These are phyloP conservation scores for Sordariomycetes sp. DNA, from an alignment of 2,329 filamentous ascomycete genomes.

Conservation along the genomic window DNA sequence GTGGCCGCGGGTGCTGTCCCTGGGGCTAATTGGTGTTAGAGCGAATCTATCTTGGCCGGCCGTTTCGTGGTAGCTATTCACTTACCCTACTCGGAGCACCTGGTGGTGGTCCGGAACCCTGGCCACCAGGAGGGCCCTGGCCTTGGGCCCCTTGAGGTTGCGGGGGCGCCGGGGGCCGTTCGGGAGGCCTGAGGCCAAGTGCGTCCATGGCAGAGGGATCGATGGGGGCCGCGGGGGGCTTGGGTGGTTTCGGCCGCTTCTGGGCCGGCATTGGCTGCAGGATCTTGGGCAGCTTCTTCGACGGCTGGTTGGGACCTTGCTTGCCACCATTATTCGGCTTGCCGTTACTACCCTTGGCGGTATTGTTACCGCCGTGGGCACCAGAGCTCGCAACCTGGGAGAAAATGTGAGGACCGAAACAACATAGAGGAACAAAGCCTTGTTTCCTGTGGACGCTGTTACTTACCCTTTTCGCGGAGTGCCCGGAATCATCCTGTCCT, in stretches of 20 bases:
- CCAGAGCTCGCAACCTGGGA: background rate
- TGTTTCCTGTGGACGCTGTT: slow-evolving; percentile 6
- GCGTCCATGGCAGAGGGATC: slow-evolving; percentile 44
- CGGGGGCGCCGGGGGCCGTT: slow-evolving; percentile 20
- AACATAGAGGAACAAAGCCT: background rate
- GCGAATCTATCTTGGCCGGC: background rate
- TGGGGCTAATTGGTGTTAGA: slow-evolving; percentile 2
- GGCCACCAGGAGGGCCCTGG: background rate
- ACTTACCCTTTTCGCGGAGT: slow-evolving; percentile 29
- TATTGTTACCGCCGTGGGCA: background rate
- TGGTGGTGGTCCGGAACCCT: background rate
- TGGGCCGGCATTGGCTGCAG: background rate
- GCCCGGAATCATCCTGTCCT: slow-evolving; percentile 17
- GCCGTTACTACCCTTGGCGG: background rate
- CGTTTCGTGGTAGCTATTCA: background rate
- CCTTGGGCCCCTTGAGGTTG: background rate
- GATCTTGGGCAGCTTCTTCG: background rate
- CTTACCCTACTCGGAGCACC: background rate
- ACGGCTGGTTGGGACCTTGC: background rate
- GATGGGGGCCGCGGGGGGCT: slow-evolving; percentile 8
- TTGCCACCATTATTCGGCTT: background rate
- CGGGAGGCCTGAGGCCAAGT: slow-evolving; percentile 34
- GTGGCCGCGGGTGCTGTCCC: background rate
- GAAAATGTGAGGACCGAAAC: background rate
- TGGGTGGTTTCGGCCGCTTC: background rate